These are phyloP conservation scores for Podaxis sp. DNA, from an alignment of 768 basidiomycete species.

Conservation along the genomic window DNA sequence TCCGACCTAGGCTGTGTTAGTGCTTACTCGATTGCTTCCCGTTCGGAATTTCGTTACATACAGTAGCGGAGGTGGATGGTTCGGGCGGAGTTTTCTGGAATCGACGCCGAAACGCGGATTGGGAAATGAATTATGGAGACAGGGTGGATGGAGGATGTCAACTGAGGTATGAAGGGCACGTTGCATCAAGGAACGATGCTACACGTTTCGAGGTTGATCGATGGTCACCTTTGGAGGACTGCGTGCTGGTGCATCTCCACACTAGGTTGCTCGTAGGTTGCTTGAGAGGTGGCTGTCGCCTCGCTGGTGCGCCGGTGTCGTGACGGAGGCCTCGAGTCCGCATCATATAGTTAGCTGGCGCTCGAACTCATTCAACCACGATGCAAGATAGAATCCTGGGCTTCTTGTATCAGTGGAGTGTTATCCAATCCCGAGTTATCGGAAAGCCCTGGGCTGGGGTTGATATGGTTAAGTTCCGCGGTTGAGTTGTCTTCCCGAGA, in stretches of 20 bases:
- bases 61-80: not conserved
- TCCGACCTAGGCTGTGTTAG: not conserved
- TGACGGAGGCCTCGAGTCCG: not conserved
- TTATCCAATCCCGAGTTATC: not conserved
- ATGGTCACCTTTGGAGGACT: not conserved
- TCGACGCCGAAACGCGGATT: constrained; percentile 11
- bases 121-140: not conserved
- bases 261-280: not conserved
- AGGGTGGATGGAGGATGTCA: not conserved
- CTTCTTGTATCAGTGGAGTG: not conserved
- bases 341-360: not conserved
- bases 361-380: not conserved
- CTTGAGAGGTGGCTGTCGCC: not conserved
- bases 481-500: not conserved
- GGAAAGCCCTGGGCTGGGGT: not conserved
- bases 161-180: constrained; percentile 17
- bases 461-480: constrained; percentile 2
- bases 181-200: constrained; percentile 14
- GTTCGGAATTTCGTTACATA: not conserved
- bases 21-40: not conserved
- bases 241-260: not conserved
- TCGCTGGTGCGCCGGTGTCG: not conserved
- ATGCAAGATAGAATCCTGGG: not conserved
- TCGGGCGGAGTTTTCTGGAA: constrained; percentile 1
- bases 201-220: constrained; percentile 18